Conservation (phyloP, 371 early-diverging fungal species). For the Mucor mucedo region DNA sequence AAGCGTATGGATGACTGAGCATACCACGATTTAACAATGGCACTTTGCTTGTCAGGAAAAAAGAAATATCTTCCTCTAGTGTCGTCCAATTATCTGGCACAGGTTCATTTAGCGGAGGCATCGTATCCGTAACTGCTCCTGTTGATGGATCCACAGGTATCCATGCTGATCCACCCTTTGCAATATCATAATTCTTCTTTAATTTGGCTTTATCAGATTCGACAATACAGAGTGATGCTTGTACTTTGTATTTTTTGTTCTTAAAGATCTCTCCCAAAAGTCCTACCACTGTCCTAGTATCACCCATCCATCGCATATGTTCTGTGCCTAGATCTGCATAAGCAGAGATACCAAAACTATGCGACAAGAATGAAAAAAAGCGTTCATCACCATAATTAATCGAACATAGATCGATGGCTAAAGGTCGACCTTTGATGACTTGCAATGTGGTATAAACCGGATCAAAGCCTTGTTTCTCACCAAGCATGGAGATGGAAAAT, state of each 20-base stretch:
- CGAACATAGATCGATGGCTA: conserved; percentile 57
- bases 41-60: conserved; percentile 58
- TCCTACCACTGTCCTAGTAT: conserved; percentile 51
- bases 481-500: conserved; percentile 56
- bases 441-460: conserved; percentile 55
- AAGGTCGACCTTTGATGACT: conserved; percentile 56
- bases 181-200: conserved; percentile 19
- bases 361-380: conserved; percentile 62
- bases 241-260: conserved; percentile 44
- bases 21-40: conserved; percentile 61
- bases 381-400: conserved; percentile 53
- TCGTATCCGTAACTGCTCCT: conserved; percentile 22
- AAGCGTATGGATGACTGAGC: conserved; percentile 57
- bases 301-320: conserved; percentile 67
- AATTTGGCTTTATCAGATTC: conserved; percentile 52
- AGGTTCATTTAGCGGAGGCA: conserved; percentile 40
- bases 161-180: background rate
- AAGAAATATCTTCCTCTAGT: conserved; percentile 48
- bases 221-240: conserved; percentile 51
- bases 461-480: conserved; percentile 56
- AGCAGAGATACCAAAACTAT: conserved; percentile 65
- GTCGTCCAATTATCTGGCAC: conserved; percentile 56
- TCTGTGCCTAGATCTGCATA: conserved; percentile 65
- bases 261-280: conserved; percentile 54
- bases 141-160: background rate